A percentile compares a stretch with the other conserved stretches of the same genome.
Conservation (phyloP, 2,329 filamentous ascomycete genomes). For the Ilyonectria destructans region DNA sequence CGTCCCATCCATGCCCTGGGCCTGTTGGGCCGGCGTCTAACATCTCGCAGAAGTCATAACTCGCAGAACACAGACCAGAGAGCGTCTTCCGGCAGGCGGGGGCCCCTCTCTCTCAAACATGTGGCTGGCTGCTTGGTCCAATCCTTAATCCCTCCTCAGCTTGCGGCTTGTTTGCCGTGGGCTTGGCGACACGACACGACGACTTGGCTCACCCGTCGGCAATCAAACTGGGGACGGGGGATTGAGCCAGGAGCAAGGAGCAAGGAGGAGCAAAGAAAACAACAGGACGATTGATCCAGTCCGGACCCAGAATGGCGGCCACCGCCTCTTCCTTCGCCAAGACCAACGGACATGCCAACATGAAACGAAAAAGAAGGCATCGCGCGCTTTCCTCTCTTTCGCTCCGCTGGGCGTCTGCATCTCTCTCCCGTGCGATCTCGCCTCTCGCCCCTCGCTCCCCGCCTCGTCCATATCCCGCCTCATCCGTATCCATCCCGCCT, state of each 20-base stretch:
- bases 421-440: not conserved
- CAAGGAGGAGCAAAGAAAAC: not conserved
- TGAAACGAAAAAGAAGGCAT: conserved; percentile 27
- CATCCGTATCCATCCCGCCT: too few species aligned
- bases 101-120: conserved; percentile 25
- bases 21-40: conserved; percentile 30
- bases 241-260: not conserved
- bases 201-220: conserved; percentile 13
- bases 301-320: conserved; percentile 14
- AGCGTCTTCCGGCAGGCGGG: conserved; percentile 14
- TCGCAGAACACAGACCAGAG: conserved; percentile 9
- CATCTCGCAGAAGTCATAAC: not conserved
- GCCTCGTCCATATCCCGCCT: not conserved
- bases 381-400: not conserved
- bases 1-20: not conserved
- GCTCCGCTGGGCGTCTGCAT: not conserved
- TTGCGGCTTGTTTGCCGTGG: conserved; percentile 9
- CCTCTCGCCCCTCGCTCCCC: not conserved
- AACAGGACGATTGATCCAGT: conserved; percentile 17
- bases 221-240: conserved; percentile 9
- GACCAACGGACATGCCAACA: conserved; percentile 4
- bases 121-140: conserved; percentile 28
- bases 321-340: conserved; percentile 23
- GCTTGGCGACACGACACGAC: conserved; percentile 1
- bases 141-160: conserved; percentile 22